Base-by-base conservation (phyloP, 2,329 filamentous ascomycete species). In the Simplicillium aogashimaense region DNA sequence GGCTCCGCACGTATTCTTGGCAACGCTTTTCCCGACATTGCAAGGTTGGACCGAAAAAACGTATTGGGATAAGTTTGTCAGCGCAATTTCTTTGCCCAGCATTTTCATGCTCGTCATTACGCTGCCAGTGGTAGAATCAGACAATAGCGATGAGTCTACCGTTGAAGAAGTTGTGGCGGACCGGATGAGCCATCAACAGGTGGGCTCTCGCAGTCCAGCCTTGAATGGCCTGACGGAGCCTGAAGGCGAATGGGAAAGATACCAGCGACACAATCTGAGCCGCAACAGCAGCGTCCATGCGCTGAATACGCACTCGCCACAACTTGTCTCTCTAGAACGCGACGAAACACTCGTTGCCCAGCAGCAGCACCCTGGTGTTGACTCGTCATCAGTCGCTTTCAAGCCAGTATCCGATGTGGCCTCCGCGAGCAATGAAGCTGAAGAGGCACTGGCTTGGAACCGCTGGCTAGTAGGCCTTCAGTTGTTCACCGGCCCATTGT, bases 101-200 rank as follows among this genome's bases (percentile, higher is more conserved):
- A 87, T 98, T 30, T 86, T 98, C 46, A 64, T 97, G 2, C 70
- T 98, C 4, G 90, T 90, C 1, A 78, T 92, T 36, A 98, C 92
- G 1, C 61, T 98, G 4, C 92, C 94, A 0, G 88, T 98, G 1
- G 86, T 95, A 6, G 90, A 97, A 52, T 75, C 76, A 1, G 73
- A 76, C 33, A 70, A 76, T 15, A 69, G 72, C 7, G 73, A 78
- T 4, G 55, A 54, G 6, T 51, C 53, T 13, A 41, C 31, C 38
- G 16, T 54, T 52, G 6, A n/a, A 50, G 7, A 37, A 16, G 40
- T 38, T 4, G 39, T 35, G 25, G 42, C 42, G 25, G 40, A 38
- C 12, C 35, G 31, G 7, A 15, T 36, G 15, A 32, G 13, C 6
- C 29, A 41, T 14, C 31, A 13, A 14, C 18, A 34, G 18, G 15